Conservation (phyloP, 768 basidiomycete species). For the Mycena kentingensis region DNA sequence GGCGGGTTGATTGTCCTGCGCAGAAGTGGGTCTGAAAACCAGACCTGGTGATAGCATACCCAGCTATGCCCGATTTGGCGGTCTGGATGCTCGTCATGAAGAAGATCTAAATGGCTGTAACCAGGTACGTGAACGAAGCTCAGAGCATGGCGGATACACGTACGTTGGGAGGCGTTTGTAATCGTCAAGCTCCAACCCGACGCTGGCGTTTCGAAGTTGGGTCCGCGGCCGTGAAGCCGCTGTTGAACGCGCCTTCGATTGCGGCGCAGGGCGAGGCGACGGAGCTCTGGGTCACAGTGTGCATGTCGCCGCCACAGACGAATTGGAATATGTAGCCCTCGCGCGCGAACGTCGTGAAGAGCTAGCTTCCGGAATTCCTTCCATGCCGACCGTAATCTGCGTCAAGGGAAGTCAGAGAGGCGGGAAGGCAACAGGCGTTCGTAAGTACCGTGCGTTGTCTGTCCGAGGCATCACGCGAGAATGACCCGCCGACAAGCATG, state of each 20-base stretch:
- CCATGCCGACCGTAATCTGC: slow-evolving; percentile 44
- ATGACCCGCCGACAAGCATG: too few relatives aligned
- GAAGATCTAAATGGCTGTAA: slow-evolving; percentile 40
- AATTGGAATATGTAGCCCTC: slow-evolving; percentile 41
- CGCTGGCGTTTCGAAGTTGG: slow-evolving; percentile 21
- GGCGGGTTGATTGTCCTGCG: slow-evolving; percentile 41
- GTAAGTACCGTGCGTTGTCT: too few relatives aligned
- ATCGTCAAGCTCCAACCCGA: slow-evolving; percentile 39
- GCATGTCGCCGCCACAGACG: slow-evolving; percentile 39
- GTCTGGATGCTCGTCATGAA: slow-evolving; percentile 37
- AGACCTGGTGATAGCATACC: slow-evolving; percentile 24
- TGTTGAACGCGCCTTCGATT: slow-evolving; percentile 43
- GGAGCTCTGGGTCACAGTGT: slow-evolving; percentile 43
- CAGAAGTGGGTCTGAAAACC: not conserved
- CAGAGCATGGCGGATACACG: slow-evolving; percentile 8
- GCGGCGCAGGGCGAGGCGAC: slow-evolving; percentile 41
- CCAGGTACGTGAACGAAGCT: slow-evolving; percentile 3
- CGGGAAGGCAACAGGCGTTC: too few relatives aligned
- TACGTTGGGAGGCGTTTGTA: slow-evolving; percentile 33
- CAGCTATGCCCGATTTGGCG: slow-evolving; percentile 41
- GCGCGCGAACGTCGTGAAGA: slow-evolving; percentile 31
- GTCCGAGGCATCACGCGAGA: too few relatives aligned
- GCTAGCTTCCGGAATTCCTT: slow-evolving; percentile 44
- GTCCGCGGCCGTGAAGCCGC: slow-evolving; percentile 31
- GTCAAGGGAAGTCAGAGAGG: too few relatives aligned